These are phyloP conservation scores for Trametes sp. DNA, from an alignment of 1,284 basidiomycete species.

Conservation along the genomic window DNA sequence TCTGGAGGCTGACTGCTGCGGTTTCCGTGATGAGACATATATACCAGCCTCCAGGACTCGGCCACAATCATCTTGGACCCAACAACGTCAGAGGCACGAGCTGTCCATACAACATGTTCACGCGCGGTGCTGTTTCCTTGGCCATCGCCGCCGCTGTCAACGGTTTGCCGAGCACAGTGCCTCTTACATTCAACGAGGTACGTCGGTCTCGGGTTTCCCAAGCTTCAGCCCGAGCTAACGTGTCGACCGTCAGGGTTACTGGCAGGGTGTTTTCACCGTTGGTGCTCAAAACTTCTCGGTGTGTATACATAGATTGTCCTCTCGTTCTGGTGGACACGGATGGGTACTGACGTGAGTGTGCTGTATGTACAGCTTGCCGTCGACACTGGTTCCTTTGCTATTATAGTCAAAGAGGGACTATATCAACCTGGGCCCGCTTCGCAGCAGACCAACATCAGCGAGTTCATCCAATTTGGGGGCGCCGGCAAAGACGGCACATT, in stretches of 20 bases:
- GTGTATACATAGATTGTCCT: not conserved
- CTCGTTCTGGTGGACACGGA: not conserved
- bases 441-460: conserved; percentile 20
- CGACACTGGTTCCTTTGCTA: conserved; percentile 22
- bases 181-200: conserved; percentile 12
- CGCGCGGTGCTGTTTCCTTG: conserved; percentile 3
- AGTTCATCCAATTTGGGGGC: conserved; percentile 23
- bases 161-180: conserved; percentile 12
- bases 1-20: not conserved
- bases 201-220: too few relatives aligned
- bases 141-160: not conserved
- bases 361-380: conserved; percentile 15
- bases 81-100: not conserved
- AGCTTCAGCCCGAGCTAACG: not conserved
- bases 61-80: too few relatives aligned
- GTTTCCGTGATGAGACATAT: not conserved
- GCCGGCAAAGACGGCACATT: conserved; percentile 18
- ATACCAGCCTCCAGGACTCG: not conserved
- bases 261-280: conserved; percentile 16
- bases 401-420: conserved; percentile 18
- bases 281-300: conserved; percentile 18
- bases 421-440: conserved; percentile 16
- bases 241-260: conserved; percentile 10
- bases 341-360: not conserved
- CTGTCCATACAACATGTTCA: not conserved